Percentiles rank a stretch among this genome's conserved stretches.
Evolutionary conservation across 345 rosid genomes (phyloP).

Genomic region (Limnanthes douglasii): DNA sequence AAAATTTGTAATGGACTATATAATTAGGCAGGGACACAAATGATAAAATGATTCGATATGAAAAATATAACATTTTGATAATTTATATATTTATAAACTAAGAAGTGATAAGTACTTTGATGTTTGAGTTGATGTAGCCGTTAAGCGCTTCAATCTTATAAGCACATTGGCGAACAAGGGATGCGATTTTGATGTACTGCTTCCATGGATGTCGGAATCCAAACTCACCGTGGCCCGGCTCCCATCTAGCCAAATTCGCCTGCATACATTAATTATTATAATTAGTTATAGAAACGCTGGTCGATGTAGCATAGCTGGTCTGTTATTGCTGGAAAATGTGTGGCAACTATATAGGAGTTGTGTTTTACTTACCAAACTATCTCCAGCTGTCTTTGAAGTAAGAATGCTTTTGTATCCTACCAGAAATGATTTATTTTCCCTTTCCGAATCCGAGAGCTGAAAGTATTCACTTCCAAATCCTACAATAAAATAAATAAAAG

Average conservation of each 20-base stretch:
- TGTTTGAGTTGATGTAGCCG: slow-evolving; percentile 25
- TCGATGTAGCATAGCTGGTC: no score
- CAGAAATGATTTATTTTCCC: slow-evolving; percentile 20
- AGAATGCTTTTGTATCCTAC: slow-evolving; percentile 38
- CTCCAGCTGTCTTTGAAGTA: slow-evolving; percentile 44
- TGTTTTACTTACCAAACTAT: slow-evolving; percentile 29
- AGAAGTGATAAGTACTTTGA: slow-evolving; percentile 20
- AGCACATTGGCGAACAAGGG: slow-evolving; percentile 62
- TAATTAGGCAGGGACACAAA: no score
- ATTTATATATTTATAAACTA: no score
- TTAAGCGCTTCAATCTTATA: slow-evolving; percentile 49
- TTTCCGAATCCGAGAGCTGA: slow-evolving; percentile 10
- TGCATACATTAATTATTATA: slow-evolving; percentile 11
- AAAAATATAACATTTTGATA: no score
- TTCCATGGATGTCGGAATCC: slow-evolving; percentile 62
- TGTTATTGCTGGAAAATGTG: no score
- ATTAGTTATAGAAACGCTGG: no score
- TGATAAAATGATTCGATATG: no score
- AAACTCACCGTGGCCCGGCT: slow-evolving; percentile 69
- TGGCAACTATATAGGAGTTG: no score
- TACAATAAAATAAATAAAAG: no score
- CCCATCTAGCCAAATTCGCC: slow-evolving; percentile 90
- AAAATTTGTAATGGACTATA: no score
- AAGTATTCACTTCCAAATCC: slow-evolving; percentile 56
- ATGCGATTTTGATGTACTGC: slow-evolving; percentile 47